Conservation (phyloP, 2,329 filamentous ascomycete species). For the Pseudogymnoascus sp. region DNA sequence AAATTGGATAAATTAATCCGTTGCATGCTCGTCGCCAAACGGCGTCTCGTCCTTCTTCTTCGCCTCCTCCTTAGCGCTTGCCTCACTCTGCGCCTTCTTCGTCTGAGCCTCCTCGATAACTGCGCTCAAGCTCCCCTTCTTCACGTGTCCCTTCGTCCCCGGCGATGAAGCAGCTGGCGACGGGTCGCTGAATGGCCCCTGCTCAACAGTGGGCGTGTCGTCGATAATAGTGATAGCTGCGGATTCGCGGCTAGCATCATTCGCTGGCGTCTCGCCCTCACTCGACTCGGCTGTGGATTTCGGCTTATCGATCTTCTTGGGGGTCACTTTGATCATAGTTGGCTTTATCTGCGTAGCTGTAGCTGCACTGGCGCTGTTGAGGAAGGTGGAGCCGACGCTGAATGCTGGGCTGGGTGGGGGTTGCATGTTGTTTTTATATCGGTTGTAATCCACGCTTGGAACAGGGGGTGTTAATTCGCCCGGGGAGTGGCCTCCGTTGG, state of each 20-base stretch:
- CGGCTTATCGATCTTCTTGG: conserved; percentile 33
- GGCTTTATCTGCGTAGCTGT: conserved; percentile 51
- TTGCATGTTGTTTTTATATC: conserved; percentile 37
- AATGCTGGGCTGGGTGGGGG: conserved; percentile 50
- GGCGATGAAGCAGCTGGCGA: conserved; percentile 27
- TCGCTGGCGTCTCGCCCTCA: conserved; percentile 16
- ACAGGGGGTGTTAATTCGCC: conserved; percentile 59
- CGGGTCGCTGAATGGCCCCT: conserved; percentile 54
- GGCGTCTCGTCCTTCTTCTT: conserved; percentile 39
- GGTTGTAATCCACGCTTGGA: conserved; percentile 59
- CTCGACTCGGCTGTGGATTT: conserved; percentile 32
- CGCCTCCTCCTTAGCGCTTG: conserved; percentile 19
- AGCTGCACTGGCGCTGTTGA: conserved; percentile 53
- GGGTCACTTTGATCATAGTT: conserved; percentile 48
- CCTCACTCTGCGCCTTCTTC: conserved; percentile 26
- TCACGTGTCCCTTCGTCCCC: conserved; percentile 25
- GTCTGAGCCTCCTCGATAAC: conserved; percentile 46
- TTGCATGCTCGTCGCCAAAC: conserved; percentile 52
- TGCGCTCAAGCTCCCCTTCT: conserved; percentile 43
- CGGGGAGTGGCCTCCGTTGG: conserved; percentile 48
- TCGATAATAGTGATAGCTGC: conserved; percentile 42
- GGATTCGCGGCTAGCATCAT: conserved; percentile 31
- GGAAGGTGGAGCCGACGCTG: conserved; percentile 60
- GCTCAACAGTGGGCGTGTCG: conserved; percentile 42
- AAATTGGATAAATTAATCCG: conserved; percentile 30